phyloP scores from a whole-genome alignment of 2,329 filamentous ascomycete genomes.

The Penicillium aurantiogriseum region DNA sequence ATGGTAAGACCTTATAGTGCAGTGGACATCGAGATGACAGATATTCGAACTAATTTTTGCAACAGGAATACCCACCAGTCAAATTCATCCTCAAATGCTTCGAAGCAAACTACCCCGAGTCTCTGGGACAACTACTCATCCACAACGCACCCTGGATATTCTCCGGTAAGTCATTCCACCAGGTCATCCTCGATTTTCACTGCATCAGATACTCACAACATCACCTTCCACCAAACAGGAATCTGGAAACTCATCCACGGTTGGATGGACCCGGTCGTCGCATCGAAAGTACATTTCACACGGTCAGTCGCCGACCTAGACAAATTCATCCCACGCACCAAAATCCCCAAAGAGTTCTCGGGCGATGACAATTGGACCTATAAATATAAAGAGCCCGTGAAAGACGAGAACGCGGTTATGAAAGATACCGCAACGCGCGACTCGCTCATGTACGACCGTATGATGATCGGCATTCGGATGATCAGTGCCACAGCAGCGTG shows the following conservation, averaged over 20 bases:
- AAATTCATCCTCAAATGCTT: constrained; percentile 99
- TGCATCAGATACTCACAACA: background rate
- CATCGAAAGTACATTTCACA: constrained; percentile 86
- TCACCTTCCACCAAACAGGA: constrained; percentile 46
- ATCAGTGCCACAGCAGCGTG: constrained; percentile 72
- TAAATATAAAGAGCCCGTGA: constrained; percentile 70
- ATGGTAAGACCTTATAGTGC: constrained; percentile 58
- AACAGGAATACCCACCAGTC: constrained; percentile 80
- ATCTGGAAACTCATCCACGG: constrained; percentile 91
- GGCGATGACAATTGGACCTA: constrained; percentile 82
- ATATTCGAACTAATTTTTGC: too few relatives aligned
- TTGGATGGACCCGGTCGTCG: constrained; percentile 94
- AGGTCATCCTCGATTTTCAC: too few relatives aligned
- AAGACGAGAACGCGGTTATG: constrained; percentile 75
- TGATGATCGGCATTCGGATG: constrained; percentile 64
- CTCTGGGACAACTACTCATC: constrained; percentile 78
- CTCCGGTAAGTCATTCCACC: constrained; percentile 59
- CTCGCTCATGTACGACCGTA: constrained; percentile 60
- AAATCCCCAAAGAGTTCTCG: constrained; percentile 76
- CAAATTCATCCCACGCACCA: constrained; percentile 65
- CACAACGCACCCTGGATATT: constrained; percentile 97
- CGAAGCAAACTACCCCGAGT: constrained; percentile 95
- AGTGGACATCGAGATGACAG: too few relatives aligned
- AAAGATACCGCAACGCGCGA: constrained; percentile 57
- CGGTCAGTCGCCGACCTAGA: constrained; percentile 73